Base-by-base conservation (phyloP, 1,284 basidiomycete genomes). In the Boletus smithii region DNA sequence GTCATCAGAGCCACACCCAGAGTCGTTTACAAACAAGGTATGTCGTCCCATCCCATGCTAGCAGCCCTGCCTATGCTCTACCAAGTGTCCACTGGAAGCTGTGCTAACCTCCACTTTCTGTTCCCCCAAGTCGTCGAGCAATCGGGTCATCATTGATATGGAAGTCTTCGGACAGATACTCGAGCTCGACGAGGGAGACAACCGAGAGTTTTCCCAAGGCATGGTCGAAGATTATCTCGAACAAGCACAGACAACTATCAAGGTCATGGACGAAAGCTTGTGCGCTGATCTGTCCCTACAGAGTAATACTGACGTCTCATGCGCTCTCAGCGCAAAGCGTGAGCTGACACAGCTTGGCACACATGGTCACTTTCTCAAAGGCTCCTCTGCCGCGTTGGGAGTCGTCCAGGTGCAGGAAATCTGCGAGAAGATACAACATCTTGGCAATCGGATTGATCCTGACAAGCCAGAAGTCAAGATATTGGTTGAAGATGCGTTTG, bases 291-390 rank as follows among this genome's bases (percentile, higher is more conserved):
- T 49, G 48, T 44, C 53, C 23, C 39, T 53, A 22, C 42, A 32
- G 27, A 5, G 40, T 50, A 10, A 20, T 16, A 18, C 50, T 53
- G 37, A 43, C 27, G 35, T 50, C 57, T 58, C 38, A 57, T 46
- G 46, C 40, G 36, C 46, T 33, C 46, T 29, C 67, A 91, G 87
- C 53, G 60, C 63, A 34, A 66, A 61, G 20, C 73, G 82, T 53
- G 76, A 91, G 56, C 76, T 94, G 13, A 57, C 61, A 8, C 70
- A 81, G 55, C 78, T 97, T 13, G 87, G 88, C 4, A 73, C 75
- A 14, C 75, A 91, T 10, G 94, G 93, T 0, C 94, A 97, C 69
- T 97, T 91, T 69, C 81, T 97, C 63, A 97, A 97, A 68, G 94
- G 93, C 41, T 95, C 92, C 2, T 94, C 91, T 26, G 93, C 93